These are phyloP conservation scores for Candida morakotiae DNA, from an alignment of 805 yeast species.

Conservation along the genomic window DNA sequence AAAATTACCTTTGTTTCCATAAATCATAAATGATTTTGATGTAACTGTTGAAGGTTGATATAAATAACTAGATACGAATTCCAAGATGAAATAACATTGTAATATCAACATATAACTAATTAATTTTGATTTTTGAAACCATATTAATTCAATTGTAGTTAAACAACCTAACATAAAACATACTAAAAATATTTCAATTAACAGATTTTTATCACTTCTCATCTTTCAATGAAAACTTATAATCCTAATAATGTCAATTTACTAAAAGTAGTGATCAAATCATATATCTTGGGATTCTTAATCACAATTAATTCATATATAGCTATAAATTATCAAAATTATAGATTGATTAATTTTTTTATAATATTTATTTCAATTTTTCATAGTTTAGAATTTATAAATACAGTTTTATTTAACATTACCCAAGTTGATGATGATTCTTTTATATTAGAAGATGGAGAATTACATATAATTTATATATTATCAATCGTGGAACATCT, in stretches of 20 bases:
- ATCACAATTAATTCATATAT: conserved; percentile 13
- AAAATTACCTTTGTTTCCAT: conserved; percentile 30
- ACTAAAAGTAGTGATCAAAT: conserved; percentile 26
- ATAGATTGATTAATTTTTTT: conserved; percentile 32
- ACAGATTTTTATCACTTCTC: conserved; percentile 13
- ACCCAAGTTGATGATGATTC: conserved; percentile 63
- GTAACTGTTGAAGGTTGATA: conserved; percentile 23
- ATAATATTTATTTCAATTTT: conserved; percentile 52
- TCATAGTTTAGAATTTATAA: conserved; percentile 78
- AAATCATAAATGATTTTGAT: conserved; percentile 28
- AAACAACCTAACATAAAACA: conserved; percentile 16
- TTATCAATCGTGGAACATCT: conserved; percentile 16
- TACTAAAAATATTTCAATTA: conserved; percentile 16
- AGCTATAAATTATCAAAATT: background rate
- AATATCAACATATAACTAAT: conserved; percentile 16
- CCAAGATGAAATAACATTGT: conserved; percentile 20
- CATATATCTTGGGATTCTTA: conserved; percentile 28
- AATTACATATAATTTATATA: conserved; percentile 21
- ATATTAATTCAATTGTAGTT: background rate
- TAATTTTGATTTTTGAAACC: conserved; percentile 3
- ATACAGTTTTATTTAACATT: conserved; percentile 73
- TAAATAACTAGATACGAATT: conserved; percentile 21
- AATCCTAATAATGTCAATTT: conserved; percentile 25
- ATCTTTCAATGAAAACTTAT: conserved; percentile 11
- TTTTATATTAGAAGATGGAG: conserved; percentile 30